Evolutionary conservation across 352 stramenopile genomes (phyloP).

Genomic region (Globisporangium paroecandrum): DNA sequence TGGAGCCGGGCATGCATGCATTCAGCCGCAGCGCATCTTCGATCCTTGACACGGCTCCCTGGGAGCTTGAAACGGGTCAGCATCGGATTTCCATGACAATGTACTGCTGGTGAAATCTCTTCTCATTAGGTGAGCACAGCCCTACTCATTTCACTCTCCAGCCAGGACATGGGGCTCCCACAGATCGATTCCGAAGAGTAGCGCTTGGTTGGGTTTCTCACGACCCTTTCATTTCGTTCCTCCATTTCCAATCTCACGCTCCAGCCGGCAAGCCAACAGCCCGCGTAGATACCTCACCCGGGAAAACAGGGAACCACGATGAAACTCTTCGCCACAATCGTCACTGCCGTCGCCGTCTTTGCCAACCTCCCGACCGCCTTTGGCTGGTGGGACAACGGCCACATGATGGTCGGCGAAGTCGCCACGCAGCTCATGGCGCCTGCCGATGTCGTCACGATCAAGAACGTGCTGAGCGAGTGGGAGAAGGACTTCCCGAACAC

Average conservation of each 20-base stretch:
- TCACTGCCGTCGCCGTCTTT: slow-evolving; percentile 8
- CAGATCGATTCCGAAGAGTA: not conserved
- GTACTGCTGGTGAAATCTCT: not conserved
- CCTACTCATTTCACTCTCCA: not conserved
- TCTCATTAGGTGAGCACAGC: not conserved
- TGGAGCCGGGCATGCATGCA: slow-evolving; percentile 2
- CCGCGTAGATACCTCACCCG: not conserved
- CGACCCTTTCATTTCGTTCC: not conserved
- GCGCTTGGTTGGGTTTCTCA: not conserved
- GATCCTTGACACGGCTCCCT: not conserved
- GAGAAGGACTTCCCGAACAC: slow-evolving; percentile 62
- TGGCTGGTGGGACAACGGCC: slow-evolving; percentile 66
- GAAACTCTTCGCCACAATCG: slow-evolving; percentile 29
- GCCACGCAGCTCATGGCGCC: slow-evolving; percentile 45
- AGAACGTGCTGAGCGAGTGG: slow-evolving; percentile 42
- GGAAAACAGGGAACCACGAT: slow-evolving; percentile 15
- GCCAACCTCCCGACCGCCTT: slow-evolving; percentile 21
- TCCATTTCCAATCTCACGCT: slow-evolving; percentile 11
- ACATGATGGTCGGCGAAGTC: slow-evolving; percentile 58
- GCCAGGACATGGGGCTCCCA: not conserved
- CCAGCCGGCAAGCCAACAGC: slow-evolving; percentile 2
- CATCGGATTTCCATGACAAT: not conserved
- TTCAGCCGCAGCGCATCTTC: not conserved
- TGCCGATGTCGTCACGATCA: slow-evolving; percentile 46
- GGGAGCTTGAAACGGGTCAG: not conserved